Conservation (phyloP, 2,329 filamentous ascomycete species). For the Colletotrichum lupini region DNA sequence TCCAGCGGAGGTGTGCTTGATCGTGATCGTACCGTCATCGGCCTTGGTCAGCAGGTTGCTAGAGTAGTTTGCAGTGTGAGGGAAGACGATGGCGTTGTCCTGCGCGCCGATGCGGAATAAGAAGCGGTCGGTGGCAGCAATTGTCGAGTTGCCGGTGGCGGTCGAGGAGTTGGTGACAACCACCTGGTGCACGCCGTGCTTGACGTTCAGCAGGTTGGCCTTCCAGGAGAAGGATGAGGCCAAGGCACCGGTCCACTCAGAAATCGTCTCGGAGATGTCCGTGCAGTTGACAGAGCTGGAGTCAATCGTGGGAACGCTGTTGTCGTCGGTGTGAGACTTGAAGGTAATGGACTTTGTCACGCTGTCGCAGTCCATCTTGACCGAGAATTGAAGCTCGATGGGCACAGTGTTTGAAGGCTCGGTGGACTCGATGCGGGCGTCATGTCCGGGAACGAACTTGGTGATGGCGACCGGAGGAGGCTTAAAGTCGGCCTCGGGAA, state of each 20-base stretch:
- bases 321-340: slow-evolving; percentile 63
- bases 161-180: slow-evolving; percentile 65
- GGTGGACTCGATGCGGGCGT: slow-evolving; percentile 63
- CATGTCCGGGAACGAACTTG: slow-evolving; percentile 70
- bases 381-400: slow-evolving; percentile 69
- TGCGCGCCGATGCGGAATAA: slow-evolving; percentile 45
- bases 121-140: slow-evolving; percentile 68
- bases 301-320: slow-evolving; percentile 55
- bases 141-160: slow-evolving; percentile 52
- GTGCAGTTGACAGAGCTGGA: slow-evolving; percentile 56
- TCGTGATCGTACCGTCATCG: slow-evolving; percentile 49
- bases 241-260: slow-evolving; percentile 61
- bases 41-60: slow-evolving; percentile 57
- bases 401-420: slow-evolving; percentile 35
- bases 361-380: slow-evolving; percentile 68
- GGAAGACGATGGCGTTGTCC: slow-evolving; percentile 32
- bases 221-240: slow-evolving; percentile 64
- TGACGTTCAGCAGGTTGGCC: slow-evolving; percentile 64
- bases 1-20: slow-evolving; percentile 70
- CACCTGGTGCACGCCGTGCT: slow-evolving; percentile 71
- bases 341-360: slow-evolving; percentile 61
- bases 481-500: slow-evolving; percentile 62
- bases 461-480: slow-evolving; percentile 68
- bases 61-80: slow-evolving; percentile 50
- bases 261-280: slow-evolving; percentile 45